These are phyloP conservation scores for Ogataea pini DNA, from an alignment of 805 yeast genomes.

Conservation along the genomic window DNA sequence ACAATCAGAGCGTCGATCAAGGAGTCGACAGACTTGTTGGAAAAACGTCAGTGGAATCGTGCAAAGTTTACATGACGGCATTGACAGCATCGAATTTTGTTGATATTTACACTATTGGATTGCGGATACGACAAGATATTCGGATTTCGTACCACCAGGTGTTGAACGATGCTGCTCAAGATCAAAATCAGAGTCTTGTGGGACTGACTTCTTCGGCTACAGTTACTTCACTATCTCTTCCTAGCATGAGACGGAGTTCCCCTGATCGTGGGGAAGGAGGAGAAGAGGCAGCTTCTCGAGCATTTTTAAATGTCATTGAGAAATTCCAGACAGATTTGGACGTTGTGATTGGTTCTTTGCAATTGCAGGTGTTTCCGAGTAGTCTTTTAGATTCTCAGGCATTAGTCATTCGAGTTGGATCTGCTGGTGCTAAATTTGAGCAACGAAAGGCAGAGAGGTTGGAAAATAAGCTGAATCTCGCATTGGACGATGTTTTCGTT, in stretches of 20 bases:
- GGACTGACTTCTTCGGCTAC: neutral
- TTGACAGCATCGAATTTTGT: conserved; percentile 80
- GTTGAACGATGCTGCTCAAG: conserved; percentile 54
- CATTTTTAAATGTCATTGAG: conserved; percentile 32
- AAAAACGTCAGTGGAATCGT: conserved; percentile 46
- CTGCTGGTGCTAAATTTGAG: conserved; percentile 52
- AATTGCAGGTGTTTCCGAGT: conserved; percentile 77
- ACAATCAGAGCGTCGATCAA: conserved; percentile 61
- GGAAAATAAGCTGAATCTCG: conserved; percentile 59
- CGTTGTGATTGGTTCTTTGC: conserved; percentile 55
- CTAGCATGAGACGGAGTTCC: conserved; percentile 1
- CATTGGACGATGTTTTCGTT: conserved; percentile 61
- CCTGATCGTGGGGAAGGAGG: neutral
- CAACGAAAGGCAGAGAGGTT: conserved; percentile 48
- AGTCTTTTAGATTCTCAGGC: conserved; percentile 78
- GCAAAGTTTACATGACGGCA: conserved; percentile 72
- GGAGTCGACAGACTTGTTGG: conserved; percentile 64
- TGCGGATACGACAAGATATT: conserved; percentile 73
- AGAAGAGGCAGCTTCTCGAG: conserved; percentile 4
- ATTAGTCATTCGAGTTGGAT: conserved; percentile 58
- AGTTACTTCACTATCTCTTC: neutral
- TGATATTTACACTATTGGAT: conserved; percentile 72
- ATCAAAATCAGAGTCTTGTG: conserved; percentile 1
- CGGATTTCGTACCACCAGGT: conserved; percentile 74
- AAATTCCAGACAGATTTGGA: conserved; percentile 68